These are phyloP conservation scores for Tylopilus intermedius DNA, from an alignment of 768 basidiomycete genomes.

Conservation along the genomic window DNA sequence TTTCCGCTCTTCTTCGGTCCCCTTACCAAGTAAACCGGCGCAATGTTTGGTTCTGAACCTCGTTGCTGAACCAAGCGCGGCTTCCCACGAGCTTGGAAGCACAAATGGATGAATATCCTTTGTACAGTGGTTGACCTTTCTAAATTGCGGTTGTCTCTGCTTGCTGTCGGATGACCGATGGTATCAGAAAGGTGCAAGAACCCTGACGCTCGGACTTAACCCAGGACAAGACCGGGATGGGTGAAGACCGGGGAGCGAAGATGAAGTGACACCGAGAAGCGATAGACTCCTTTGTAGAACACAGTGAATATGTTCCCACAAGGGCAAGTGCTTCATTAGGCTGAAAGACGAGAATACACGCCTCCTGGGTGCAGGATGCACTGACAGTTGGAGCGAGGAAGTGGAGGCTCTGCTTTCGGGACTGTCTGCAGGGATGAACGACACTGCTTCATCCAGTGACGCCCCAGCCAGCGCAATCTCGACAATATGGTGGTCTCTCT, in stretches of 20 bases:
- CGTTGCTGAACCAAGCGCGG: conserved; percentile 19
- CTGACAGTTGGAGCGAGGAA: neutral
- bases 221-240: conserved; percentile 53
- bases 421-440: neutral
- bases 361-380: neutral
- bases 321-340: conserved; percentile 37
- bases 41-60: conserved; percentile 15
- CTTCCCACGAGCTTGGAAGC: conserved; percentile 36
- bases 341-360: conserved; percentile 41
- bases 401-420: neutral
- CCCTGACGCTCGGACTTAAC: conserved; percentile 10
- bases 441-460: neutral
- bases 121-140: conserved; percentile 23
- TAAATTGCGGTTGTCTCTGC: conserved; percentile 31
- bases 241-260: conserved; percentile 77
- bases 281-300: conserved; percentile 60
- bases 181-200: conserved; percentile 14
- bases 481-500: neutral
- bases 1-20: conserved; percentile 89
- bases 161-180: conserved; percentile 10
- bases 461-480: neutral
- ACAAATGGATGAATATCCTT: conserved; percentile 32
- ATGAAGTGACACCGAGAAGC: conserved; percentile 54
- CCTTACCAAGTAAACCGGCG: conserved; percentile 59
- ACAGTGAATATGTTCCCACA: conserved; percentile 54